Percentiles rank a stretch among this genome's conserved stretches.
Conservation (phyloP, 1,139 yeast genomes). For the Yamadazyma sp. region DNA sequence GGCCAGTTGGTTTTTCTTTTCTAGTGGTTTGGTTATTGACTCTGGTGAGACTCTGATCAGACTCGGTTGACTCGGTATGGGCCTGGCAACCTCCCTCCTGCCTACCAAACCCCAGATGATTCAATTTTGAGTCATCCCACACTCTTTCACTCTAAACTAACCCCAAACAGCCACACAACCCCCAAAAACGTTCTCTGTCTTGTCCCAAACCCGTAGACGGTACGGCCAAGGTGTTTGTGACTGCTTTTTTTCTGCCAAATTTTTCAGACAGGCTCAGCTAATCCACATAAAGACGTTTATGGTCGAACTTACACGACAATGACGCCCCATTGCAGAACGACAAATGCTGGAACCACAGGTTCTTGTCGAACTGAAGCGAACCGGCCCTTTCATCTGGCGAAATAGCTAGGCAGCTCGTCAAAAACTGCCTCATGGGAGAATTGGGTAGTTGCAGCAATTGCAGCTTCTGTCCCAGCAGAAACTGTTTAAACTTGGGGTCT, state of each 20-base stretch:
- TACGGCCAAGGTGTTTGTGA: conserved; percentile 3
- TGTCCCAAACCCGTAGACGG: too few species aligned
- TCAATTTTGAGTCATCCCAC: conserved; percentile 1
- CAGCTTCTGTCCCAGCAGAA: neutral
- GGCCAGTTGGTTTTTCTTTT: too few species aligned
- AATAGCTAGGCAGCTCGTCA: conserved; percentile 5
- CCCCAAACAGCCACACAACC: neutral
- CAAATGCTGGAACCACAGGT: conserved; percentile 15
- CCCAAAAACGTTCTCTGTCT: too few species aligned
- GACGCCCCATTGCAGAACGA: conserved; percentile 8
- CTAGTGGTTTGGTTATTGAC: too few species aligned
- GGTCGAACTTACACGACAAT: conserved; percentile 5
- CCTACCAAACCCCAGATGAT: too few species aligned
- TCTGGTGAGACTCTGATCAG: conserved; percentile 2
- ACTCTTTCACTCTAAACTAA: neutral
- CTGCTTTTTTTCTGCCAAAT: conserved; percentile 4
- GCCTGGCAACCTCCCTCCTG: too few species aligned
- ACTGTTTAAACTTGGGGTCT: conserved; percentile 5
- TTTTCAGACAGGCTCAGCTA: neutral
- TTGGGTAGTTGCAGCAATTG: neutral
- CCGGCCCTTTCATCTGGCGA: conserved; percentile 16
- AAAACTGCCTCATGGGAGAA: neutral
- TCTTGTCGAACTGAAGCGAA: conserved; percentile 8
- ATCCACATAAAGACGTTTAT: conserved; percentile 1
- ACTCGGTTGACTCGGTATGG: neutral